These are phyloP conservation scores for Lineolata rhizophorae DNA, from an alignment of 495 filamentous ascomycete genomes.

Conservation along the genomic window DNA sequence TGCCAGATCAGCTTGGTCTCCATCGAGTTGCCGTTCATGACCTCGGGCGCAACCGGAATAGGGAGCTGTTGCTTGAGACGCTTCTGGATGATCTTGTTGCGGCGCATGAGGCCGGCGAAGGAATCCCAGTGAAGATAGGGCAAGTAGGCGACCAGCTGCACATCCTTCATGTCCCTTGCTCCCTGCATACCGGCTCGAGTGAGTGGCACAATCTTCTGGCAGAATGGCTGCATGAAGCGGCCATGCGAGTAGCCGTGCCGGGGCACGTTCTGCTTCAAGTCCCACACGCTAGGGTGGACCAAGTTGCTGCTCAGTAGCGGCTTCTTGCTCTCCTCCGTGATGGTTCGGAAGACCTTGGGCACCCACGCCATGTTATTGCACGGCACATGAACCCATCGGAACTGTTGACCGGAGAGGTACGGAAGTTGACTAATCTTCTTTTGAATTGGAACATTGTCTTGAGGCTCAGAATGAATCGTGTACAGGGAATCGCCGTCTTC, in stretches of 20 bases:
- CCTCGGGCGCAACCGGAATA: not conserved
- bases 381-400: no score
- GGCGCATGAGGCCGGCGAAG: constrained; percentile 1
- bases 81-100: constrained; percentile 1
- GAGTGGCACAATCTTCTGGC: constrained; percentile 1
- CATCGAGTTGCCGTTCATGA: constrained; percentile 1
- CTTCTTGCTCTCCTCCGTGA: constrained; percentile 2
- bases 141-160: not conserved
- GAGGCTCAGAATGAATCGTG: no score
- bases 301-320: constrained; percentile 1
- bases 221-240: constrained; percentile 3
- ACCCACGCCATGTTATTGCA: no score
- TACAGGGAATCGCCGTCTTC: no score
- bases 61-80: not conserved
- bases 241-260: constrained; percentile 3
- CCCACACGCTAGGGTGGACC: constrained; percentile 1
- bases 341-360: no score
- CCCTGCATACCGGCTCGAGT: not conserved
- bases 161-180: not conserved
- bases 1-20: constrained; percentile 5
- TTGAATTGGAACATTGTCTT: no score
- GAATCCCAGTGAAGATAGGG: constrained; percentile 6
- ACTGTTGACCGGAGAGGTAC: no score
- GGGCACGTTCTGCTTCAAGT: constrained; percentile 1
- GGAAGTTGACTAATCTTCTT: no score